These are phyloP conservation scores for Lentinula novae-zelandiae DNA, from an alignment of 1,284 basidiomycete species.

Conservation along the genomic window DNA sequence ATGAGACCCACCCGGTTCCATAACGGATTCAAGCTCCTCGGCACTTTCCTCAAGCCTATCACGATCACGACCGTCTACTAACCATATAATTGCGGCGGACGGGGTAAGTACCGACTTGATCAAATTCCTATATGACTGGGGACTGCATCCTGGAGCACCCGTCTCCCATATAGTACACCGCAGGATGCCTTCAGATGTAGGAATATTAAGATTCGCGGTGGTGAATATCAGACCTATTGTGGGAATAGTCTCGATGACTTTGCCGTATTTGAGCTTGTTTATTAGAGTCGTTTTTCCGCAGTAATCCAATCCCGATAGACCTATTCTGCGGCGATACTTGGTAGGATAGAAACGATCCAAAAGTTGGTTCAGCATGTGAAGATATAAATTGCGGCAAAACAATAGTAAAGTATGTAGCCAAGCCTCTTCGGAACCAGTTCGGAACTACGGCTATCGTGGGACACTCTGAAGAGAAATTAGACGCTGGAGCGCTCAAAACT, in stretches of 20 bases:
- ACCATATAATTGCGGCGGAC: conserved; percentile 29
- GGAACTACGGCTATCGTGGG: too few species aligned
- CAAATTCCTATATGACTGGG: conserved; percentile 13
- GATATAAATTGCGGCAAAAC: not conserved
- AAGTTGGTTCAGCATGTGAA: conserved; percentile 22
- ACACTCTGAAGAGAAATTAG: not conserved
- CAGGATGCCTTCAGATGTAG: conserved; percentile 17
- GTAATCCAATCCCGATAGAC: conserved; percentile 29
- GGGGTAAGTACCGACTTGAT: conserved; percentile 15
- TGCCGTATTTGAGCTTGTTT: conserved; percentile 31
- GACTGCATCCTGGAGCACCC: conserved; percentile 26
- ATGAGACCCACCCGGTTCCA: not conserved
- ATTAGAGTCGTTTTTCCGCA: conserved; percentile 39
- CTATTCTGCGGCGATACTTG: conserved; percentile 15
- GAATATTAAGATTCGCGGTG: conserved; percentile 29
- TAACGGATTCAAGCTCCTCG: conserved; percentile 14
- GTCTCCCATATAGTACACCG: conserved; percentile 30
- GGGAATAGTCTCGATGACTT: conserved; percentile 32
- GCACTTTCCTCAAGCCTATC: conserved; percentile 24
- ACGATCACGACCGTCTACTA: conserved; percentile 17
- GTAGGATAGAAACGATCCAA: conserved; percentile 25
- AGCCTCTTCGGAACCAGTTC: too few species aligned
- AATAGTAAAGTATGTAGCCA: too few species aligned
- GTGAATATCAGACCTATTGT: conserved; percentile 32
- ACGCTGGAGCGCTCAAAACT: not conserved